Conservation (phyloP, 495 filamentous ascomycete species). For the Schizothecium vesticola region DNA sequence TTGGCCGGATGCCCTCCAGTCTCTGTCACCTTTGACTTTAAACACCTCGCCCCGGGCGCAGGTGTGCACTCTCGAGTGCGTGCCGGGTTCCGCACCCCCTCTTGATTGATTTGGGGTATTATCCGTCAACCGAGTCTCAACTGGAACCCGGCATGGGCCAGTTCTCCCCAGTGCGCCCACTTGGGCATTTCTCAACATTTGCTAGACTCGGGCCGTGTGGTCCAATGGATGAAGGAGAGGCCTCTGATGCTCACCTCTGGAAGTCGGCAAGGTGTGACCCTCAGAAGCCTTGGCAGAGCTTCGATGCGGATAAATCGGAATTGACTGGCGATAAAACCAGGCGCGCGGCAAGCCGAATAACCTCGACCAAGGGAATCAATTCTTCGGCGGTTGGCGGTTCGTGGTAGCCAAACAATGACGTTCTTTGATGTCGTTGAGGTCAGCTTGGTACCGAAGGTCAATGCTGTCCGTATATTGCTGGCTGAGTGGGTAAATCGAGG, state of each 20-base stretch:
- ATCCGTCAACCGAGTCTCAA: constrained; percentile 3
- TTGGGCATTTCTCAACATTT: neutral
- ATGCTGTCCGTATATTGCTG: neutral
- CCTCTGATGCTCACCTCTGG: constrained; percentile 15
- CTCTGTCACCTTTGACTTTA: neutral
- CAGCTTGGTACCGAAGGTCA: neutral
- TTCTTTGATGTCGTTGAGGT: neutral
- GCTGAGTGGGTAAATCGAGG: no score
- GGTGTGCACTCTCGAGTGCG: neutral
- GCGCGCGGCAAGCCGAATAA: constrained; percentile 23
- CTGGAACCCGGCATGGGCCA: neutral
- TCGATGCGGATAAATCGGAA: neutral
- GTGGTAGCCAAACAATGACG: constrained; percentile 13
- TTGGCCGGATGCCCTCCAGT: neutral
- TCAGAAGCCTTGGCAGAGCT: neutral
- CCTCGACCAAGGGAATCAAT: neutral
- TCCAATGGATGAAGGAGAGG: constrained; percentile 15
- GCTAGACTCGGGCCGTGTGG: constrained; percentile 8
- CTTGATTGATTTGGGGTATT: neutral
- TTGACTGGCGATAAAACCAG: constrained; percentile 4
- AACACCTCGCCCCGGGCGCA: neutral
- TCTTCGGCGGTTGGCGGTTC: neutral
- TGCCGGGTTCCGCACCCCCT: neutral
- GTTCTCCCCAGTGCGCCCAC: neutral
- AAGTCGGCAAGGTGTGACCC: neutral